Base-by-base conservation (phyloP, 176 grass and related monocot genomes). In the Avena atlantica region DNA sequence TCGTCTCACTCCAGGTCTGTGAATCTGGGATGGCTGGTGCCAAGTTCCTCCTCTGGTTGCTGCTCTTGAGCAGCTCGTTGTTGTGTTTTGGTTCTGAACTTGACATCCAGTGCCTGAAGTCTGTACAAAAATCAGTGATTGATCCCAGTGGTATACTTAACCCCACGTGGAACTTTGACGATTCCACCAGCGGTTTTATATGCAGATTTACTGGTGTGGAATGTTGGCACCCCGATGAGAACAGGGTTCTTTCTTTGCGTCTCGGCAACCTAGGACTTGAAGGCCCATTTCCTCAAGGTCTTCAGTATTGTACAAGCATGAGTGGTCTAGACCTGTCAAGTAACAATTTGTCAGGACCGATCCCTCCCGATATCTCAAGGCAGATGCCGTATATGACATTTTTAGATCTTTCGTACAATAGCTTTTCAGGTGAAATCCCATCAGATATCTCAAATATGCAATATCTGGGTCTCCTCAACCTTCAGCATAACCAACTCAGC, bases 231-330 rank as follows among this genome's bases (percentile, higher is more conserved):
- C 27, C 60, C 16, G 24, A 71, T 9, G 83, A 95, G 42, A 82
- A 87, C 49, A 91, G 16, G 68, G 76, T 95, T 6, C 13, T 76
- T 11, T 16, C 31, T 6, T 20, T 93, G 17, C 36, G 9, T 20
- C 87, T 95, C 21, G 12, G 42, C 27, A 84, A 80, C 50, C 29
- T 93, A 2, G 89, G 89, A 9, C 88, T 95, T 57, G 2, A 86
- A 70, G 94, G 91, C 3, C 36, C 27, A 2, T 96, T 93, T 50
- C 94, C 94, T 16, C 36, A 3, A 23, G 89, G 91, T 50, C 87
- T 96, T 56, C 0, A 84, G 45, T 21, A 83, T 29, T 89, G 83
- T 16, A 44, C 11, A 17, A 76, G 79, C 49, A 15, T 89, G 29
- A 69, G n/a, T 4, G 13, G 12, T 0, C 17, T 92, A 15, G 90